Conservation (phyloP, 2,329 filamentous ascomycete species). For the Fusarium liriodendri region DNA sequence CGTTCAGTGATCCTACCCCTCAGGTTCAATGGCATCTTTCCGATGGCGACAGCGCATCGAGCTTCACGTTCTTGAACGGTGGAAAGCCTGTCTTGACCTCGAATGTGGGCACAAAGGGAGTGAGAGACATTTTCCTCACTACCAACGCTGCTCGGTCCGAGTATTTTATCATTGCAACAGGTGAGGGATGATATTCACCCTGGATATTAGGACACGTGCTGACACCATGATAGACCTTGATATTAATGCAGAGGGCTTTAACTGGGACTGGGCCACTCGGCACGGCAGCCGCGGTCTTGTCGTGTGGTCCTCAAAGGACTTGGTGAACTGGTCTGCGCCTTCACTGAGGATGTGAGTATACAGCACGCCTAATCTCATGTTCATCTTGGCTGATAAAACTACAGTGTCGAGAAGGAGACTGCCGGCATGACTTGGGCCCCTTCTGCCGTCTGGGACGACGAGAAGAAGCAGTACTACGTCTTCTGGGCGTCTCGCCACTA, state of each 20-base stretch:
- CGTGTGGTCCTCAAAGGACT: conserved; percentile 50
- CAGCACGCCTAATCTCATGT: fast-evolving
- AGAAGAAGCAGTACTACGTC: conserved; percentile 55
- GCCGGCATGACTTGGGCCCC: conserved; percentile 54
- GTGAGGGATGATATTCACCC: conserved; percentile 18
- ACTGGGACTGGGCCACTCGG: conserved; percentile 50
- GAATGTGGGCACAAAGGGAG: conserved; percentile 49
- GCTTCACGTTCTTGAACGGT: conserved; percentile 47
- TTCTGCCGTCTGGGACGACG: conserved; percentile 51
- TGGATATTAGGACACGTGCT: too few species aligned
- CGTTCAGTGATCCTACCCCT: conserved; percentile 48
- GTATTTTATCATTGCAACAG: conserved; percentile 51
- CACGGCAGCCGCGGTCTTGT: conserved; percentile 51
- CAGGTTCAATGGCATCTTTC: conserved; percentile 50
- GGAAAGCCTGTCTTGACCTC: conserved; percentile 48
- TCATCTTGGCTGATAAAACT: not conserved
- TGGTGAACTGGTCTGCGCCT: conserved; percentile 50
- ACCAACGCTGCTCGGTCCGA: conserved; percentile 49
- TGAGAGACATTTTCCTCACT: conserved; percentile 49
- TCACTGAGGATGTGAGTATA: conserved; percentile 21
- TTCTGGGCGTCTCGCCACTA: conserved; percentile 62
- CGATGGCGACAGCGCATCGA: conserved; percentile 45
- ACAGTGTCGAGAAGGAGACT: conserved; percentile 47
- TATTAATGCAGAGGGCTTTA: conserved; percentile 49
- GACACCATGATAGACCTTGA: conserved; percentile 46